phyloP scores from a whole-genome alignment of 1,284 basidiomycete species.

The Marasmius sp. region DNA sequence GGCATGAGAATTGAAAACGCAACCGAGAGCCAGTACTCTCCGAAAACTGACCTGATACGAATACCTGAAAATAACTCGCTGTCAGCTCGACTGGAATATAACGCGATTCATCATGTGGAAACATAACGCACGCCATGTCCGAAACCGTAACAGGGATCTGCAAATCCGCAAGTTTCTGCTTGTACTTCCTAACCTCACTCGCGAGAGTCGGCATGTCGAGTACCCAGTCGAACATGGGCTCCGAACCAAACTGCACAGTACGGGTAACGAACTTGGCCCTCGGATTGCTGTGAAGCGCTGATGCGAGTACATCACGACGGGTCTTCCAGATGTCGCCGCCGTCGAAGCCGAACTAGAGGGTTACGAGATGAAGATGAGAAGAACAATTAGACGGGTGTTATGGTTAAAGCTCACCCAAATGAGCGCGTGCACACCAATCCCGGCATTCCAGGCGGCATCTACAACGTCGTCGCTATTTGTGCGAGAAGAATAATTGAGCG shows the following conservation, averaged over 20 bases:
- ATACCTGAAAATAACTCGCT: conserved; percentile 17
- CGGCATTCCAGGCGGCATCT: conserved; percentile 68
- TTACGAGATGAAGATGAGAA: not conserved
- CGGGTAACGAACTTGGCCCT: conserved; percentile 69
- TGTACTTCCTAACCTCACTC: conserved; percentile 50
- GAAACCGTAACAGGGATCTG: conserved; percentile 69
- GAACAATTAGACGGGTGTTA: not conserved
- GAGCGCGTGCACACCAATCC: conserved; percentile 71
- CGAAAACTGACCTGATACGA: conserved; percentile 36
- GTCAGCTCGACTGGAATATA: not conserved
- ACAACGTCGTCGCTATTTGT: conserved; percentile 60
- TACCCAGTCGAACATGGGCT: conserved; percentile 68
- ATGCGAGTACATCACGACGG: conserved; percentile 54
- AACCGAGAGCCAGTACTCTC: not conserved
- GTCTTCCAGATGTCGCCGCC: conserved; percentile 53
- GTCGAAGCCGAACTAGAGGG: conserved; percentile 60
- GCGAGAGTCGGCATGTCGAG: conserved; percentile 55
- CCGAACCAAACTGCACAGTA: conserved; percentile 71
- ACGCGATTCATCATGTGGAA: not conserved
- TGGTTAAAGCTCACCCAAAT: conserved; percentile 56
- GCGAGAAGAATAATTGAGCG: not conserved
- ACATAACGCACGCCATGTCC: conserved; percentile 36
- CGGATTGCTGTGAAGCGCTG: conserved; percentile 59
- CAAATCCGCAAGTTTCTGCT: conserved; percentile 49
- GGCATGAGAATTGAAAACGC: no score